These are phyloP conservation scores for Fusarium albosuccineum DNA, from an alignment of 2,329 filamentous ascomycete genomes.

Conservation along the genomic window DNA sequence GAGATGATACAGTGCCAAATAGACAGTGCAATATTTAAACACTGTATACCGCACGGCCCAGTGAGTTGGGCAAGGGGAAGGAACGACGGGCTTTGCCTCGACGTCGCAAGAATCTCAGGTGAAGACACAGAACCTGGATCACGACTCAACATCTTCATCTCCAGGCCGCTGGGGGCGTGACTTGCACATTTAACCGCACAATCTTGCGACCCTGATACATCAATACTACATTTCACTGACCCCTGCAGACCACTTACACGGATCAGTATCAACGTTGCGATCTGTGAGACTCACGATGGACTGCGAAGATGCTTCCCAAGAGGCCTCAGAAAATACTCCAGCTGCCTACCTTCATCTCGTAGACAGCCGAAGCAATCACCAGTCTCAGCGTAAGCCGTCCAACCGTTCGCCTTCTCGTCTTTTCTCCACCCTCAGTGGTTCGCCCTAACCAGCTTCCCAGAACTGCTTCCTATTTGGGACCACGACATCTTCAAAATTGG, in stretches of 20 bases:
- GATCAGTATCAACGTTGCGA: slow-evolving; percentile 3
- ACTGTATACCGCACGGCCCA: slow-evolving; percentile 14
- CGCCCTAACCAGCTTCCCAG: slow-evolving; percentile 33
- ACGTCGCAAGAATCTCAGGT: neutral
- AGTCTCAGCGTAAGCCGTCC: slow-evolving; percentile 44
- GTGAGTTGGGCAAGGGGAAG: slow-evolving; percentile 18
- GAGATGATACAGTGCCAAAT: neutral
- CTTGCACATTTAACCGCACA: neutral
- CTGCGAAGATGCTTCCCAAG: slow-evolving; percentile 8
- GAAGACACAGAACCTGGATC: neutral
- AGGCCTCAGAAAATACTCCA: slow-evolving; percentile 31
- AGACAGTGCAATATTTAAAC: accelerated
- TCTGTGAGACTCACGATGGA: slow-evolving; percentile 36
- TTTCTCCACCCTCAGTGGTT: slow-evolving; percentile 21
- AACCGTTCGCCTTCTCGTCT: slow-evolving; percentile 13
- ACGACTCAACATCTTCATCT: neutral
- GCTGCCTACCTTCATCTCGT: slow-evolving; percentile 45
- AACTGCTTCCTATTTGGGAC: slow-evolving; percentile 48
- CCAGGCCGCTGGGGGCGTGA: neutral
- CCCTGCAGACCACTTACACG: slow-evolving; percentile 39
- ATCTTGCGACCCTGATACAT: slow-evolving; percentile 14
- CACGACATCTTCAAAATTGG: slow-evolving; percentile 53
- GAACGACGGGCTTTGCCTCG: slow-evolving; percentile 20
- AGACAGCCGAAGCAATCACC: slow-evolving; percentile 41
- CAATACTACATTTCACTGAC: slow-evolving; percentile 11